Base-by-base conservation (phyloP, 2,329 filamentous ascomycete species). In the Trichoderma oligosporum region DNA sequence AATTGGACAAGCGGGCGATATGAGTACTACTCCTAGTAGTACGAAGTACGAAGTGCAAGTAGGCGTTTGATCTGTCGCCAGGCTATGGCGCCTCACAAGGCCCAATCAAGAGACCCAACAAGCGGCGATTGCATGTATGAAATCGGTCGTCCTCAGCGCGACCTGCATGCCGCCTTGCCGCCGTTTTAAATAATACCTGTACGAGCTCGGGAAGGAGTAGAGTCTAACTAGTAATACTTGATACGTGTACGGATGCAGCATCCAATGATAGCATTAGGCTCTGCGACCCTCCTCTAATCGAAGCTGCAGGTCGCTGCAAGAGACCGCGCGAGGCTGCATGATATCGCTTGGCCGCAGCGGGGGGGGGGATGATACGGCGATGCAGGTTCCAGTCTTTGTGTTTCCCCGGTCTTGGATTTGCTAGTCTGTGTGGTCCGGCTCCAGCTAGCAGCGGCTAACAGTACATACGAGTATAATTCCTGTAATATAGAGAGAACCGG, bases 101-200 rank as follows among this genome's bases (percentile, higher is more conserved):
- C 31, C 39, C 22, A 14, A 24, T 25, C 47, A n/a, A 44, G n/a
- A 18, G 3, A 25, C 4, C 51, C 51, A 54, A 25, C 39, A 44
- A 31, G 9, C 14, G 29, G 49, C 38, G 39, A 35, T 25, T 51
- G 47, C 22, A 38, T 38, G 33, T 44, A 27, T n/a, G 39, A n/a
- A 45, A 36, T 54, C 51, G 39, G 39, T 38, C 31, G 41, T 22
- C 22, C 41, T 44, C 41, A 44, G 46, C 46, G 31, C 31, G 52
- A 45, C 41, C 52, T 48, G 54, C 54, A 42, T 45, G 45, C 46
- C 54, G 54, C 54, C 45, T 48, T 56, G 54, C 54, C 54, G 54
- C 54, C 38, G 54, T 33, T n/a, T 18, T 38, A 35, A n/a, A n/a
- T n/a, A n/a, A 54, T 29, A 45, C 31, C 29, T 45, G 51, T 39